Conservation (phyloP, 345 rosid species). For the Euphorbia lathyris region DNA sequence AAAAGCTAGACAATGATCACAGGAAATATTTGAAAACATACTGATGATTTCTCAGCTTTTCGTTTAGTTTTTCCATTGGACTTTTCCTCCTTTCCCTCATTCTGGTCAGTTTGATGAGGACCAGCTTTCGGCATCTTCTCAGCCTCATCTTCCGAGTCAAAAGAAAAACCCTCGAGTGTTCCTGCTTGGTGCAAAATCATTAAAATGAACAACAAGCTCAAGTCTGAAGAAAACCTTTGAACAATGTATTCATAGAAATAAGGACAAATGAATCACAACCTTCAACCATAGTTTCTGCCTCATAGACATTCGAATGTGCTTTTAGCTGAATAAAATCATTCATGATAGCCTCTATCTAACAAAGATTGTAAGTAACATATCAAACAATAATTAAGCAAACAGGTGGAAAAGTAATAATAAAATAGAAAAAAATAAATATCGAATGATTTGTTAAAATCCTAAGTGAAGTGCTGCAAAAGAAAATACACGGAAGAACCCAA, state of each 20-base stretch:
- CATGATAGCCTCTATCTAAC: slow-evolving; percentile 90
- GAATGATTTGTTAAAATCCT: neutral
- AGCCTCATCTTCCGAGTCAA: slow-evolving; percentile 82
- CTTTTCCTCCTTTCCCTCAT: slow-evolving; percentile 47
- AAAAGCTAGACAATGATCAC: neutral
- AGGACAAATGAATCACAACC: slow-evolving; percentile 37
- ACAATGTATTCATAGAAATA: neutral
- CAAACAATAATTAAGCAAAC: neutral
- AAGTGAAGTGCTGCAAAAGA: neutral
- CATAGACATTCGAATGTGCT: slow-evolving; percentile 75
- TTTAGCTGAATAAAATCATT: slow-evolving; percentile 86
- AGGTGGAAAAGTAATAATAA: neutral
- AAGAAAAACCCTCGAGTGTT: slow-evolving; percentile 79
- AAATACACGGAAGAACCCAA: slow-evolving; percentile 12
- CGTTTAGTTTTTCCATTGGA: slow-evolving; percentile 47
- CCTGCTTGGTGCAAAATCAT: slow-evolving; percentile 41
- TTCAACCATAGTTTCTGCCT: slow-evolving; percentile 95
- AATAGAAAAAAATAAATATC: neutral
- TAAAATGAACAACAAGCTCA: neutral
- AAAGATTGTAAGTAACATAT: neutral
- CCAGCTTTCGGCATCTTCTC: slow-evolving; percentile 49
- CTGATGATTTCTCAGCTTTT: slow-evolving; percentile 58
- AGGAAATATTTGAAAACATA: slow-evolving; percentile 33
- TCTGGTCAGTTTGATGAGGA: slow-evolving; percentile 48
- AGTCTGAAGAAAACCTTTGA: neutral